Conservation (phyloP, 306 rosid genomes). For the Dryas octopetala region DNA sequence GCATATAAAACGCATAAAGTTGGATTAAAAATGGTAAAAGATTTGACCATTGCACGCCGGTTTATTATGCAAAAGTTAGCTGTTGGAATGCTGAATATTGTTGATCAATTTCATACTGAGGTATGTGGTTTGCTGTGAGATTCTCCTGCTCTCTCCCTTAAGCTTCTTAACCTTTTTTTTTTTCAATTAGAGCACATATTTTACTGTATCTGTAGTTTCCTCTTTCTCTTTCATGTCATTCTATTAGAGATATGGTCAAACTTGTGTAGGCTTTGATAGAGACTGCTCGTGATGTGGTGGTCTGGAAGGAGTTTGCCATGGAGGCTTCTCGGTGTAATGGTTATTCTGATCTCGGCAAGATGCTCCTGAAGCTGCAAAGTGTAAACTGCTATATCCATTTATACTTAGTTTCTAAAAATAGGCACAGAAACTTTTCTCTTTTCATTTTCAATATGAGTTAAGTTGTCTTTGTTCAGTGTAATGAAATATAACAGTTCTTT, state of each 20-base stretch:
- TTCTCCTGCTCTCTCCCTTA: constrained; percentile 3
- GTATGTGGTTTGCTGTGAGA: constrained; percentile 44
- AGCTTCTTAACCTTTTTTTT: background rate
- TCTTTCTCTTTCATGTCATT: constrained; percentile 11
- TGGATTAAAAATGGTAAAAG: constrained; percentile 78
- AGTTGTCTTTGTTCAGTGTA: background rate
- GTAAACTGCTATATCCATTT: constrained; percentile 61
- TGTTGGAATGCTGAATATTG: constrained; percentile 79
- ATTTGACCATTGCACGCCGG: constrained; percentile 73
- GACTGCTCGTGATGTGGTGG: constrained; percentile 66
- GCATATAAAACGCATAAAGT: constrained; percentile 72
- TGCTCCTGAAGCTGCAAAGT: constrained; percentile 85
- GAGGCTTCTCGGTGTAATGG: constrained; percentile 80
- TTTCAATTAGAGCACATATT: constrained; percentile 11
- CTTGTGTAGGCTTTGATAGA: constrained; percentile 72
- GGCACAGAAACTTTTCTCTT: constrained; percentile 12
- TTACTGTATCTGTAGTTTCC: constrained; percentile 11
- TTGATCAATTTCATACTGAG: constrained; percentile 86
- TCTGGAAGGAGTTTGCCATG: constrained; percentile 92
- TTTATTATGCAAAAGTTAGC: constrained; percentile 88
- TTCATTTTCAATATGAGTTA: constrained; percentile 6
- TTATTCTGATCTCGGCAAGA: constrained; percentile 87
- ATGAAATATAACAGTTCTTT: background rate
- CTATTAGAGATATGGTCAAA: constrained; percentile 28
- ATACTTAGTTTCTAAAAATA: constrained; percentile 25